Conservation (phyloP, 75 land plant genomes). For the Cryptomeria japonica region DNA sequence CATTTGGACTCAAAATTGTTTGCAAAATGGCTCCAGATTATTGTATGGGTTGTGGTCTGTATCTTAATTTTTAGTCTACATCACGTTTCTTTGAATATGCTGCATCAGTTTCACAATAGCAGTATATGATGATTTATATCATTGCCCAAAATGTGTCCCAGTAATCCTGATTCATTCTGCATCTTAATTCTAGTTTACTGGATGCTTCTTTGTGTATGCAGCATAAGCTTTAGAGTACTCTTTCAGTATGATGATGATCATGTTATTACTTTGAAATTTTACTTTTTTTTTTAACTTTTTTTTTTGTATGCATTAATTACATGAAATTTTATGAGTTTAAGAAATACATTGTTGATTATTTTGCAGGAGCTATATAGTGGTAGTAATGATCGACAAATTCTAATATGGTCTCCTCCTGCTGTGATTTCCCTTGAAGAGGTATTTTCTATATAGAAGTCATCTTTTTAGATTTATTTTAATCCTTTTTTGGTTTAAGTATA, state of each 20-base stretch:
- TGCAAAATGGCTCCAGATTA: background rate
- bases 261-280: background rate
- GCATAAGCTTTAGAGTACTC: background rate
- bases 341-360: background rate
- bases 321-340: background rate
- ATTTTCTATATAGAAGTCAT: background rate
- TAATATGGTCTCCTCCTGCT: slow-evolving; percentile 82
- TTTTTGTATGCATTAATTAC: background rate
- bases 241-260: background rate
- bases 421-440: slow-evolving; percentile 45
- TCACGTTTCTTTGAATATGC: background rate
- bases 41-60: background rate
- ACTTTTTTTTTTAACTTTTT: background rate
- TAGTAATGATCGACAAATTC: slow-evolving; percentile 87
- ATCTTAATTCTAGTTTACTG: background rate
- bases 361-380: slow-evolving; percentile 90
- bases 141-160: background rate
- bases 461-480: no score
- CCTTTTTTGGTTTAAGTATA: no score
- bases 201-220: background rate
- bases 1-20: background rate
- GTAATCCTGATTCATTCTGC: background rate
- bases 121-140: background rate
- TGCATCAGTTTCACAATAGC: background rate
- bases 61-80: background rate